Conservation (phyloP, 257 asterid species). For the Catharanthus roseus region DNA sequence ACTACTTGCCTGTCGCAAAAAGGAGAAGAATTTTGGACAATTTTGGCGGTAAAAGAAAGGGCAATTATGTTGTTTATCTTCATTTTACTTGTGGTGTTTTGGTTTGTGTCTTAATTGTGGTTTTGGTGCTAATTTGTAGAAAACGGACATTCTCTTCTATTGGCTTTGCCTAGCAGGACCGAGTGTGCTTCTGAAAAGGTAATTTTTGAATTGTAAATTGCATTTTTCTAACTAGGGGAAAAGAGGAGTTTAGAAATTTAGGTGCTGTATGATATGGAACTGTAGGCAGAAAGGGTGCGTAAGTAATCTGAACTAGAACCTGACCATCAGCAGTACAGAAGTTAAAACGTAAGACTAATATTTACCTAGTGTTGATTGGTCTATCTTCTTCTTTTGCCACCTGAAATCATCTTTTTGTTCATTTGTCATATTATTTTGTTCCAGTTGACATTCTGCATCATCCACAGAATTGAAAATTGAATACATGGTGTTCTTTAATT, state of each 20-base stretch:
- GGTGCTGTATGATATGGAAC: too few species aligned
- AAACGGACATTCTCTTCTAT: conserved; percentile 12
- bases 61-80: background rate
- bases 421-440: background rate
- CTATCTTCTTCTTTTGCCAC: too few species aligned
- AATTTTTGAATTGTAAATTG: conserved; percentile 11
- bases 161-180: conserved; percentile 18
- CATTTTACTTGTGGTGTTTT: background rate
- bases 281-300: too few species aligned
- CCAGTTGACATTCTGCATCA: background rate
- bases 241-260: too few species aligned
- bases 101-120: background rate
- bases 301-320: too few species aligned
- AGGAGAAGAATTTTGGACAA: conserved; percentile 22
- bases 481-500: background rate
- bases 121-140: conserved; percentile 32
- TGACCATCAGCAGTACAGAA: too few species aligned
- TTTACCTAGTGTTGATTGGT: background rate
- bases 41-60: conserved; percentile 25
- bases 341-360: too few species aligned
- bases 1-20: conserved; percentile 17
- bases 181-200: conserved; percentile 35
- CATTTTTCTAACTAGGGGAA: background rate
- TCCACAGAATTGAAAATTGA: background rate
- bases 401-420: background rate